Evolutionary conservation across 75 land plant genomes (phyloP), one percentile per base, ranked within the genome.

Genomic region (Selaginella moellendorffii): DNA sequence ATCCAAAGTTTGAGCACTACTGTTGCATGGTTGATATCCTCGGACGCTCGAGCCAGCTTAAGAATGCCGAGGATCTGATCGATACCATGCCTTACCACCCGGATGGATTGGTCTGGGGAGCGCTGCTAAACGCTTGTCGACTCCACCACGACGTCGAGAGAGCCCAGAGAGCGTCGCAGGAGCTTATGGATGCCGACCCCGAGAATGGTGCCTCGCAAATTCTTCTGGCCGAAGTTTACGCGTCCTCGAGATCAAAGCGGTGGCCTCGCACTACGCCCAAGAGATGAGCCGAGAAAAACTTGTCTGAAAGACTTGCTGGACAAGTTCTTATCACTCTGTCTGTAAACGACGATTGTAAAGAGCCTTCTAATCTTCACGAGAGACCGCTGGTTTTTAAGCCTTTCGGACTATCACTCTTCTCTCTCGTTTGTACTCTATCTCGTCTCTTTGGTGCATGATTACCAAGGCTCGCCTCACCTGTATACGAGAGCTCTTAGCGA

Each of bases 381-480:
- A n/a, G n/a, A n/a, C n/a, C n/a, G n/a, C n/a, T n/a, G n/a, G n/a
- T n/a, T n/a, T 36, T 72, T 73, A 88, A 2, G 88, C 78, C 74
- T 91, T 85, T 1, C 97, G 80, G 21, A 82, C 70, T 52, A 91
- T 83, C 1, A 85, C 68, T 2, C 92, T 77, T 64, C 95, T 68
- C 72, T 91, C 97, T 46, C 97, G 66, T 72, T 76, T 83, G 66
- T 85, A 85, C 53, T 91, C 97, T 25, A 91, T 81, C 74, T 91
- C 97, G 31, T 81, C 97, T 67, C 97, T 77, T 64, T 82, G 86
- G 61, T 83, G 83, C 97, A 91, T 88, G 26, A 88, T 78, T 25
- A 88, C 24, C 26, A 91, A 75, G 46, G 95, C 97, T 74, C 97
- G 83, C 65, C 97, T 83, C 17, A 91, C 82, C 97, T 91, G 79